These are phyloP conservation scores for Solanum bulbocastanum DNA, from an alignment of 257 asterid genomes.

Conservation along the genomic window DNA sequence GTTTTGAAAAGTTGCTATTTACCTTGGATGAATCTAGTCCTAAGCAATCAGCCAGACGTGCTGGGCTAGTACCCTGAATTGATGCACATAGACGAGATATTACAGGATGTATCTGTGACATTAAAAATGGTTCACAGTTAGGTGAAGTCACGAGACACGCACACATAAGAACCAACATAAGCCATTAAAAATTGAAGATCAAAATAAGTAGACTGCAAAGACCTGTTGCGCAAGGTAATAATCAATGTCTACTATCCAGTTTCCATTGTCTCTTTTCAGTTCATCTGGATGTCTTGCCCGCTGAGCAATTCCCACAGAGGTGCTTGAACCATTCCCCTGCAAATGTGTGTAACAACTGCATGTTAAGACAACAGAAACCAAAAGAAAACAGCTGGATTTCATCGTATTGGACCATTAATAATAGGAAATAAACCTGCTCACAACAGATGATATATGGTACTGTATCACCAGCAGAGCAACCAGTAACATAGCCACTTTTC, in stretches of 20 bases:
- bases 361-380: neutral
- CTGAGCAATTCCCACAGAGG: conserved; percentile 79
- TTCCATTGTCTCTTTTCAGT: conserved; percentile 60
- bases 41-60: conserved; percentile 97
- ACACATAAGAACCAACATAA: neutral
- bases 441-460: conserved; percentile 90
- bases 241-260: conserved; percentile 87
- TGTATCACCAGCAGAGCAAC: conserved; percentile 94
- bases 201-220: neutral
- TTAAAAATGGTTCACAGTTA: conserved; percentile 9
- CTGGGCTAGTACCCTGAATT: conserved; percentile 94
- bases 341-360: conserved; percentile 5
- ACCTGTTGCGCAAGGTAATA: conserved; percentile 99
- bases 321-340: conserved; percentile 62
- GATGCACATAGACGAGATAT: conserved; percentile 93
- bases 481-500: conserved; percentile 79
- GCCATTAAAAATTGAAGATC: neutral
- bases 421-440: conserved; percentile 56
- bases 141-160: conserved; percentile 3
- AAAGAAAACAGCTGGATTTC: neutral
- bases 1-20: neutral
- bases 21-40: conserved; percentile 97
- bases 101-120: conserved; percentile 91
- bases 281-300: conserved; percentile 99
- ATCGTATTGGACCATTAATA: neutral